These are phyloP conservation scores for Fragaria nilgerrensis DNA, from an alignment of 306 rosid species.

Conservation along the genomic window DNA sequence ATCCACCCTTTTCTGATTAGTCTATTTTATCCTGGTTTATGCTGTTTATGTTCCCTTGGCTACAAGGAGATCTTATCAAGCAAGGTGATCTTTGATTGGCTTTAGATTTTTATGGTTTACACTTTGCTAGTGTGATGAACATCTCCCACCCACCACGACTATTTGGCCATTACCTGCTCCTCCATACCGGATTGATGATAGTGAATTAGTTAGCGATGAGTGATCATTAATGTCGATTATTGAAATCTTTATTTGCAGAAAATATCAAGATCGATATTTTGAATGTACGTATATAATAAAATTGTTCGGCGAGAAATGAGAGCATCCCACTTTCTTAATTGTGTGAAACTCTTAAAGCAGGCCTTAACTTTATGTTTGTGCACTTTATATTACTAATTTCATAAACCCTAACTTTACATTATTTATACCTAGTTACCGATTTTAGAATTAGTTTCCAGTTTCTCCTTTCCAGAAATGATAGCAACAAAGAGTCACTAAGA, in stretches of 20 bases:
- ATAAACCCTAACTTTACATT: background rate
- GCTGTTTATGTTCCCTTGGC: background rate
- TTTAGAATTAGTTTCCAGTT: background rate
- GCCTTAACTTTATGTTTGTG: too few relatives aligned
- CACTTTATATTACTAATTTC: background rate
- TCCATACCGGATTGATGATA: background rate
- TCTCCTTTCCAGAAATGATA: background rate
- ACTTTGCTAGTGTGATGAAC: background rate
- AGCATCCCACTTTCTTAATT: background rate
- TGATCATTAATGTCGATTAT: background rate
- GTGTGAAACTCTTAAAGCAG: background rate
- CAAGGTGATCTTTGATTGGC: background rate
- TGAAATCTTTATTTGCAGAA: too few relatives aligned
- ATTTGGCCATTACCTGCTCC: background rate
- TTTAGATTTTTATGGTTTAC: background rate
- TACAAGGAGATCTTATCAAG: background rate
- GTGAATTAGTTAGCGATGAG: background rate
- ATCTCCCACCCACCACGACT: background rate
- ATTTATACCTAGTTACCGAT: background rate
- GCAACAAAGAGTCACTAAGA: too few relatives aligned
- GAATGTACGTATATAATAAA: background rate
- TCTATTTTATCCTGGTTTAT: conserved; percentile 1
- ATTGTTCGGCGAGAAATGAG: too few relatives aligned
- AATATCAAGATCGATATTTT: too few relatives aligned
- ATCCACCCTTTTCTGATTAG: background rate